Evolutionary conservation across 306 rosid species (phyloP).

Genomic region (Cucurbita moschata): DNA sequence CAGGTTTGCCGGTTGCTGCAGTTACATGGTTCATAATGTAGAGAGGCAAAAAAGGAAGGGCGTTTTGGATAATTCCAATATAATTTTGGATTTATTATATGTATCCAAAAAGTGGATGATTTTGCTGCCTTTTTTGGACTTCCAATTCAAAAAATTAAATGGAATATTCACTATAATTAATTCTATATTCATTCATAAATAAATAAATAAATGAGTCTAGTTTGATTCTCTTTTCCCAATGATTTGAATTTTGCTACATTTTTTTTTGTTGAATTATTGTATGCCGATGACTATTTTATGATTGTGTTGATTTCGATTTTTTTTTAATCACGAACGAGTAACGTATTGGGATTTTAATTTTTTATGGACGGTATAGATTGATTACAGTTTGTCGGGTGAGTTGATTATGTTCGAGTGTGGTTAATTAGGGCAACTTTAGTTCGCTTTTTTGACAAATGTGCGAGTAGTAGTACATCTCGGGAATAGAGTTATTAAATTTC

Average conservation of each 20-base stretch:
- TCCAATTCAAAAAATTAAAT: not conserved
- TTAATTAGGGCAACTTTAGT: too few relatives aligned
- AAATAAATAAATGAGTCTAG: too few relatives aligned
- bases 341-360: not conserved
- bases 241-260: not conserved
- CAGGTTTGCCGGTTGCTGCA: not conserved
- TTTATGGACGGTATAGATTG: not conserved
- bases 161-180: too few relatives aligned
- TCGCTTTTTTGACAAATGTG: too few relatives aligned
- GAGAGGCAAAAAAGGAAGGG: not conserved
- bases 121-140: not conserved
- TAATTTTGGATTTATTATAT: not conserved
- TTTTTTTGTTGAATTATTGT: not conserved
- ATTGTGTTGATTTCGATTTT: too few relatives aligned
- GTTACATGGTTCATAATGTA: not conserved
- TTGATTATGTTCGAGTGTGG: too few relatives aligned
- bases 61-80: not conserved
- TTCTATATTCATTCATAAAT: too few relatives aligned
- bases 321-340: too few relatives aligned
- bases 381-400: not conserved
- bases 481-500: not conserved
- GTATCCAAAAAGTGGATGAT: not conserved
- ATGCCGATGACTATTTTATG: not conserved
- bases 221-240: not conserved
- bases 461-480: too few relatives aligned